Evolutionary conservation across 2,329 filamentous ascomycete species (phyloP).

Genomic region (Paraconiothyrium brasiliense): DNA sequence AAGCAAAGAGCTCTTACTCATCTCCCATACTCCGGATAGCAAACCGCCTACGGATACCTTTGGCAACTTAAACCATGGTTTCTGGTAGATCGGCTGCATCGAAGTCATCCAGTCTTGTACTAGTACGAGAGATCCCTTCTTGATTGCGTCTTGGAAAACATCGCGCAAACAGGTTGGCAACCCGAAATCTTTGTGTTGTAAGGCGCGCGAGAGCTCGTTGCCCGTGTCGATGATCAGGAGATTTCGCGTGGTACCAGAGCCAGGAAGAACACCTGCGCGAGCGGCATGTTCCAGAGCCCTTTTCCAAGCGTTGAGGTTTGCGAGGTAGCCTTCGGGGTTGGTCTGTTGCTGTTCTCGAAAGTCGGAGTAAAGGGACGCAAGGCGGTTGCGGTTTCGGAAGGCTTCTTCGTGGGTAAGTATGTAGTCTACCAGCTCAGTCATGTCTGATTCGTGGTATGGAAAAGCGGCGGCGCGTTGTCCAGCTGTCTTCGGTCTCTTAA

Average conservation of each 20-base stretch:
- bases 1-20: slow-evolving; percentile 65
- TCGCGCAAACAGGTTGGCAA: slow-evolving; percentile 81
- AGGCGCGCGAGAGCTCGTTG: slow-evolving; percentile 72
- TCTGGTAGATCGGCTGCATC: slow-evolving; percentile 75
- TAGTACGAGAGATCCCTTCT: slow-evolving; percentile 74
- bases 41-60: slow-evolving; percentile 70
- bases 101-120: slow-evolving; percentile 72
- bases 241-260: slow-evolving; percentile 51
- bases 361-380: slow-evolving; percentile 89
- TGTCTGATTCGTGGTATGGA: slow-evolving; percentile 44
- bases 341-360: slow-evolving; percentile 77
- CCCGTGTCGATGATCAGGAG: slow-evolving; percentile 62
- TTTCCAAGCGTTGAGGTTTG: slow-evolving; percentile 83
- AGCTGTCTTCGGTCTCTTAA: neutral
- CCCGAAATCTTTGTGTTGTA: slow-evolving; percentile 82
- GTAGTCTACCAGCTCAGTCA: slow-evolving; percentile 75
- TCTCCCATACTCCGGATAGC: slow-evolving; percentile 71
- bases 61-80: slow-evolving; percentile 64
- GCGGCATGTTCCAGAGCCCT: slow-evolving; percentile 75
- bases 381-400: slow-evolving; percentile 70
- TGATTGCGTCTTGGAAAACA: slow-evolving; percentile 79
- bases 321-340: slow-evolving; percentile 85
- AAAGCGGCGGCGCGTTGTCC: neutral
- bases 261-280: slow-evolving; percentile 67
- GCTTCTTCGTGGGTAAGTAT: slow-evolving; percentile 60